Percentiles rank a stretch among this genome's conserved stretches.
Conservation (phyloP, 2,329 filamentous ascomycete genomes). For the Botrytis medusae region DNA sequence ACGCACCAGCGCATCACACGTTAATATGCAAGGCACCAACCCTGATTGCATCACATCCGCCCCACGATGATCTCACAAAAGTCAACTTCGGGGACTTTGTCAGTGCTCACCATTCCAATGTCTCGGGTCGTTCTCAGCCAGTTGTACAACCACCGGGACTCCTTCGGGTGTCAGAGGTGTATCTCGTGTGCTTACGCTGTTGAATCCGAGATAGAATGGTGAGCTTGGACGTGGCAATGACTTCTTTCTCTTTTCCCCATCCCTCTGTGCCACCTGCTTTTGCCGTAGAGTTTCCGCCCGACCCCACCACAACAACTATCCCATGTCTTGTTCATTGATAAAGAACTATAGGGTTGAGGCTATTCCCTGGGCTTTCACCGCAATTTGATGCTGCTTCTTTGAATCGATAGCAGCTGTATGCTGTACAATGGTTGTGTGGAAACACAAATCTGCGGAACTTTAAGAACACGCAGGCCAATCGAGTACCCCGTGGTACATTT, state of each 20-base stretch:
- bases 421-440: too few relatives aligned
- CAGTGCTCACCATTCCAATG: background rate
- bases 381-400: background rate
- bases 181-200: background rate
- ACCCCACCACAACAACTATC: background rate
- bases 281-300: background rate
- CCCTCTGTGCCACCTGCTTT: background rate
- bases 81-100: background rate
- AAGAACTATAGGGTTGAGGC: background rate
- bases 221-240: background rate
- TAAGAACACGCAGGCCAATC: background rate
- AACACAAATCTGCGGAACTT: background rate
- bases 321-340: background rate
- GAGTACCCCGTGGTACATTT: background rate
- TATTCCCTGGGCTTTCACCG: background rate
- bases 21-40: constrained; percentile 5
- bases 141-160: background rate
- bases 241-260: background rate
- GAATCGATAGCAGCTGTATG: background rate
- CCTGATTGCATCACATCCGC: background rate
- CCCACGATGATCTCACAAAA: background rate
- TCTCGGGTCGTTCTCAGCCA: background rate
- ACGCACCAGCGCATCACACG: background rate
- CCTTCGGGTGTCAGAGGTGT: background rate
- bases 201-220: background rate